Base-by-base conservation (phyloP, 805 yeast species). In the Candida vaughaniae region DNA sequence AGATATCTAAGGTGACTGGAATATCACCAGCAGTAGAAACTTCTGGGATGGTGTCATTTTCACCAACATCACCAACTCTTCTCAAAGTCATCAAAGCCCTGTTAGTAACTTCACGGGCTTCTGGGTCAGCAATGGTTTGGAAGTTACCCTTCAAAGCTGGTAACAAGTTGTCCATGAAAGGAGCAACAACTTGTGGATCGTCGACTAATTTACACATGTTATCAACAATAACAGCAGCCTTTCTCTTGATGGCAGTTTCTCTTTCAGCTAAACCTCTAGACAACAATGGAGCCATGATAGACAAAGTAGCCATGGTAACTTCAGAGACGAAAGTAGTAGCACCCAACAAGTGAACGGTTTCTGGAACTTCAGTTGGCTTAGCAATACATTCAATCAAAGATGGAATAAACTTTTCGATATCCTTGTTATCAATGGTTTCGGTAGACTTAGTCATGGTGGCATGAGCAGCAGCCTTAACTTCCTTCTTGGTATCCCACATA, bases 161-260 rank as follows among this genome's bases (percentile, higher is more conserved):
- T 78, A 88, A 85, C 63, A 93, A 82, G 67, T 84, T 85, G 73
- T 78, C 76, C 84, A 93, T 77, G 87, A 93, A 93, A 55, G 99
- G 99, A 78, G 98, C 99, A 74, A 93, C 95, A 66, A 93, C 95
- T 78, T 93, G 98, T 58, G 99, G 99, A 70, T 93, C 99, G 69
- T 93, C 99, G 77, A 93, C 99, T 73, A 93, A 87, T 77, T 93
- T 93, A 86, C 99, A 93, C 99, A 93, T 93, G 95, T 93, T 93
- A 73, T 93, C 99, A 62, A 91, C 85, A 73, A 93, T 93, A 68
- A 93, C 99, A 57, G 99, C 99, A 64, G 98, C 85, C 80, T 93
- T 93, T 82, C 99, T 90, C 86, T 93, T 93, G 80, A 93, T 93
- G 58, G 97, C 78, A 56, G 99, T 93, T 64, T 93, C 99, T 81